phyloP scores from a whole-genome alignment of 75 land plant species.

The Sequoiadendron giganteum region DNA sequence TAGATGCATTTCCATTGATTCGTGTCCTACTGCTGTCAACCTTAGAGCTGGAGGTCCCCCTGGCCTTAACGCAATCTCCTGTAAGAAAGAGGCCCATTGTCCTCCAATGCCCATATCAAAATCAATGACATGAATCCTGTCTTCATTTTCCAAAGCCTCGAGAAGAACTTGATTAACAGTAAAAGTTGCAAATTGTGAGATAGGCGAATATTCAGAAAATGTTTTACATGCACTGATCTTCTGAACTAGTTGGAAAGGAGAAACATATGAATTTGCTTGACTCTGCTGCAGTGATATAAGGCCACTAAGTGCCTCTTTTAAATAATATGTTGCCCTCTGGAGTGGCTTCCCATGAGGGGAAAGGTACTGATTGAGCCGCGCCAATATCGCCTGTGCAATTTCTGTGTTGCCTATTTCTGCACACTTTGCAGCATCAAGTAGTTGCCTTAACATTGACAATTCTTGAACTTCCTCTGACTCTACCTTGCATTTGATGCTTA shows the following conservation, averaged over 20 bases:
- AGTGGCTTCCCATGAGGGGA: slow-evolving; percentile 67
- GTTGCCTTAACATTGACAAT: slow-evolving; percentile 41
- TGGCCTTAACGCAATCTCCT: slow-evolving; percentile 53
- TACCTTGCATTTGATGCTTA: background rate
- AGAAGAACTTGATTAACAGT: slow-evolving; percentile 67
- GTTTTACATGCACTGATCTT: slow-evolving; percentile 75
- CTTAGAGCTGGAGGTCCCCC: slow-evolving; percentile 33
- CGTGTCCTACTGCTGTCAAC: slow-evolving; percentile 60
- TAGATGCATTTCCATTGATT: slow-evolving; percentile 53
- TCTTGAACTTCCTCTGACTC: slow-evolving; percentile 14
- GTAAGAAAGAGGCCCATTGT: slow-evolving; percentile 79
- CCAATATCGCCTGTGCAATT: slow-evolving; percentile 96
- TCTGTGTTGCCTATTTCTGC: slow-evolving; percentile 55
- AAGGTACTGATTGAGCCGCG: slow-evolving; percentile 99
- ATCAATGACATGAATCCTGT: slow-evolving; percentile 54
- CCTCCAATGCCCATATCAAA: slow-evolving; percentile 73
- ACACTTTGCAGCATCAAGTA: slow-evolving; percentile 60
- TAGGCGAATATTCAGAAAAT: slow-evolving; percentile 78
- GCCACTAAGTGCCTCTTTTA: slow-evolving; percentile 65
- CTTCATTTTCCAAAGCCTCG: slow-evolving; percentile 46
- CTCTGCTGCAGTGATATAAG: slow-evolving; percentile 22
- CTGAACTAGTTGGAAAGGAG: slow-evolving; percentile 45
- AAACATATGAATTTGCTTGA: slow-evolving; percentile 1
- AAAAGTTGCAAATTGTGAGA: slow-evolving; percentile 67
- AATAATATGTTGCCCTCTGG: slow-evolving; percentile 61